Conservation (phyloP, 2,329 filamentous ascomycete species). For the Fusarium caatingaense region DNA sequence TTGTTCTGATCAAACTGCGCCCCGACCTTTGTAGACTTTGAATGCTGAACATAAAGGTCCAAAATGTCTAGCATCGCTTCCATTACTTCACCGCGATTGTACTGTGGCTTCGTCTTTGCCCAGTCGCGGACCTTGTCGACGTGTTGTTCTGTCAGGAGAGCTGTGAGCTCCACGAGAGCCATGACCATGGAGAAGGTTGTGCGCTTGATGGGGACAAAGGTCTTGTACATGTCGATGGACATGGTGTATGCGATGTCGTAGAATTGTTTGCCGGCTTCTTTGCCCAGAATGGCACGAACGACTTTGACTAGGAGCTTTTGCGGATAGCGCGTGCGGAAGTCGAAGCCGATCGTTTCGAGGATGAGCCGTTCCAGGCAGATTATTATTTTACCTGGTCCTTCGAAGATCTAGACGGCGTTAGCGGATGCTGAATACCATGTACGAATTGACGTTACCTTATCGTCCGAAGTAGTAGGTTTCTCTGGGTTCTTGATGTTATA, state of each 20-base stretch:
- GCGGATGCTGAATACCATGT: not conserved
- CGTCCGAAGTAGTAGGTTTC: conserved; percentile 80
- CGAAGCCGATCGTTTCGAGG: conserved; percentile 91
- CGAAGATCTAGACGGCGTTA: conserved; percentile 72
- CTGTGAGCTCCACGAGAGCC: conserved; percentile 83
- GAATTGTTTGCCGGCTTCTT: conserved; percentile 61
- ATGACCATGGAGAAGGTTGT: conserved; percentile 87
- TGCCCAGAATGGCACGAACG: conserved; percentile 65
- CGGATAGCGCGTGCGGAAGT: conserved; percentile 90
- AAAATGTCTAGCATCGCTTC: conserved; percentile 92
- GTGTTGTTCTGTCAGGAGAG: conserved; percentile 67
- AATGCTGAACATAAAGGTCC: conserved; percentile 91
- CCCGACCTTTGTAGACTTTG: conserved; percentile 78
- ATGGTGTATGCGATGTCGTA: conserved; percentile 81
- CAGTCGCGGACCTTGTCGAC: conserved; percentile 63
- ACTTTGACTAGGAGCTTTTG: conserved; percentile 88
- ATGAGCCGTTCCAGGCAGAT: conserved; percentile 93
- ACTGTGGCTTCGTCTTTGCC: conserved; percentile 60
- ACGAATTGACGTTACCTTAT: conserved; percentile 69
- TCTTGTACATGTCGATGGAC: conserved; percentile 90
- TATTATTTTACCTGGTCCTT: conserved; percentile 80
- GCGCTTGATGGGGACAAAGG: conserved; percentile 91
- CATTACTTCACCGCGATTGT: conserved; percentile 61
- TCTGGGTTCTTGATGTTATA: conserved; percentile 82
- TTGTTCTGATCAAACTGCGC: conserved; percentile 76